Evolutionary conservation across 2,329 filamentous ascomycete genomes (phyloP).

Genomic region (Calonectria fujianensis): DNA sequence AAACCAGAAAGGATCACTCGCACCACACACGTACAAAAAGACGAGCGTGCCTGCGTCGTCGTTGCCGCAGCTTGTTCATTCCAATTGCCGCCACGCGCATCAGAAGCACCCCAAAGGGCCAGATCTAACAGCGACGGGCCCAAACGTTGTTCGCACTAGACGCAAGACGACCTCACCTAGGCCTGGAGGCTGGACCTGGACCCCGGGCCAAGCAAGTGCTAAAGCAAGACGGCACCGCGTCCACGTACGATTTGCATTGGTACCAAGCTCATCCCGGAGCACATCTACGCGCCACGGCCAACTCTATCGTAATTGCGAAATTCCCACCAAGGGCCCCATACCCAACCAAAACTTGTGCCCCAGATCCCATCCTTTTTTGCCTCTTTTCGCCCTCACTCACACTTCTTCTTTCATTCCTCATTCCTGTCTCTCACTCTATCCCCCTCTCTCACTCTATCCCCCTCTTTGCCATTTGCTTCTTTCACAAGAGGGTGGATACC

Average conservation of each 20-base stretch:
- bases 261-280: slow-evolving; percentile 29
- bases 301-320: slow-evolving; percentile 32
- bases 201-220: slow-evolving; percentile 22
- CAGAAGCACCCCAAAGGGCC: neutral
- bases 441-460: neutral
- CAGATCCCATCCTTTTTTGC: slow-evolving; percentile 5
- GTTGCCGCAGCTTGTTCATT: slow-evolving; percentile 28
- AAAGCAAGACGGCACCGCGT: slow-evolving; percentile 17
- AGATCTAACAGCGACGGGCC: slow-evolving; percentile 13
- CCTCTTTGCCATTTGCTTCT: neutral
- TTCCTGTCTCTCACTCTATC: slow-evolving; percentile 2
- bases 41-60: slow-evolving; percentile 32
- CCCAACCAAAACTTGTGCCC: slow-evolving; percentile 1
- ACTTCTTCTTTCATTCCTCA: neutral
- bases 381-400: neutral
- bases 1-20: slow-evolving; percentile 1
- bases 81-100: slow-evolving; percentile 31
- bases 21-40: slow-evolving; percentile 13
- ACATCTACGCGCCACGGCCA: slow-evolving; percentile 30
- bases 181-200: slow-evolving; percentile 15
- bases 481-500: neutral
- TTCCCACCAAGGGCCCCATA: slow-evolving; percentile 11
- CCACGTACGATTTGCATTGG: slow-evolving; percentile 25
- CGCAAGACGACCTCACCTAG: slow-evolving; percentile 23
- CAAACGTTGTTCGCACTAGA: slow-evolving; percentile 29